Evolutionary conservation across 2,329 filamentous ascomycete species (phyloP).

Genomic region (Coniochaeta sp.): DNA sequence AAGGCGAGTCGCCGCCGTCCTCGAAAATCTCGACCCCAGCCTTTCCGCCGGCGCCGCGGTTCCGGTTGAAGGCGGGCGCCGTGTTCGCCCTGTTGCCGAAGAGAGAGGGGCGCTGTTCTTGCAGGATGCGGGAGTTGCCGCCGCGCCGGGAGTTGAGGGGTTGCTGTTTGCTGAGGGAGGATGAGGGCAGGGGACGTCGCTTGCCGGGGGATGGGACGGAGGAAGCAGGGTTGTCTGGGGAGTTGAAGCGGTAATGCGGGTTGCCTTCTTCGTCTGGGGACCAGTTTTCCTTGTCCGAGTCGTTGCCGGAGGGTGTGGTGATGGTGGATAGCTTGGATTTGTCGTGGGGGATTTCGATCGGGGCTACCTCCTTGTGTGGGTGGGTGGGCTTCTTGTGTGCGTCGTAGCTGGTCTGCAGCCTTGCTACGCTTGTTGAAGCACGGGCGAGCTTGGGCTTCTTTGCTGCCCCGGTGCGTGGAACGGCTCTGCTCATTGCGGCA

Average conservation of each 20-base stretch:
- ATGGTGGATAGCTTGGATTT: constrained; percentile 36
- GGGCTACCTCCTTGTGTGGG: constrained; percentile 26
- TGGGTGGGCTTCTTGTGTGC: constrained; percentile 24
- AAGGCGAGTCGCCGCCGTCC: constrained; percentile 23
- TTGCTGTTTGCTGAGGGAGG: background rate
- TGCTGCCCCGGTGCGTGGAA: constrained; percentile 22
- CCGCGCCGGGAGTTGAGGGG: constrained; percentile 9
- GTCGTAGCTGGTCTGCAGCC: constrained; percentile 40
- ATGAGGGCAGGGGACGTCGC: background rate
- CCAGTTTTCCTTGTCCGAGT: constrained; percentile 97
- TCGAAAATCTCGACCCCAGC: constrained; percentile 44
- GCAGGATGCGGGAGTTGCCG: constrained; percentile 26
- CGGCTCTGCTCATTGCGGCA: constrained; percentile 29
- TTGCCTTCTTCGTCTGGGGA: constrained; percentile 45
- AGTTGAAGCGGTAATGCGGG: constrained; percentile 16
- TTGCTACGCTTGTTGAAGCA: constrained; percentile 54
- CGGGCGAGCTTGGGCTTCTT: constrained; percentile 60
- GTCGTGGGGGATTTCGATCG: constrained; percentile 9
- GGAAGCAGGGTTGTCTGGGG: constrained; percentile 9
- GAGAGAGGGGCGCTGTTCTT: constrained; percentile 28
- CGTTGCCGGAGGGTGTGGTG: constrained; percentile 45
- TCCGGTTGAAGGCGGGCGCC: constrained; percentile 26
- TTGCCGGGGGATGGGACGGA: background rate
- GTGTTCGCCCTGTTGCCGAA: constrained; percentile 30
- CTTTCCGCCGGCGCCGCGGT: constrained; percentile 13